Base-by-base conservation (phyloP, 768 basidiomycete genomes). In the Trametes meyenii region DNA sequence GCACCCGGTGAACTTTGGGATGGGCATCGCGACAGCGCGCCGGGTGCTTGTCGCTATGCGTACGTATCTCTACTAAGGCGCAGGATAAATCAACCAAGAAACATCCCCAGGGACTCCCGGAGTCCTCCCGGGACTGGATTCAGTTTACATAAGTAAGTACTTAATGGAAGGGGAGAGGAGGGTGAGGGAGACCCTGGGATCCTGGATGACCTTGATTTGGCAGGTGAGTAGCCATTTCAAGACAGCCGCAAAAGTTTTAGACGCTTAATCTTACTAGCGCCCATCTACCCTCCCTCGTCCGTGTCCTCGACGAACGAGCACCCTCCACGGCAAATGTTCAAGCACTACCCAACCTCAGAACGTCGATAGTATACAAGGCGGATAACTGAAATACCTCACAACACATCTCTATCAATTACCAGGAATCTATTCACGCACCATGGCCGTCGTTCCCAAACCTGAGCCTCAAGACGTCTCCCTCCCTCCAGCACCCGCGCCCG, bases 381-480 rank as follows among this genome's bases (percentile, higher is more conserved):
- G 17, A 2, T 10, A 14, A 11, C 29, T 35, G 3, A n/a, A 50
- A 19, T 3, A 48, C 46, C 46, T 13, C n/a, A 23, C 46, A 19
- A 48, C 46, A 1, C 24, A 14, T 46, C 14, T 3, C 17, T 40
- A 40, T n/a, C 39, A 45, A n/a, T 43, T 19, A 10, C 44, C 16
- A 19, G 14, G 3, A n/a, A 19, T 8, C 46, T 21, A 36, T 19
- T n/a, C 36, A n/a, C 44, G 5, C 16, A 39, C 2, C 46, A 40
- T 60, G 62, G 45, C 50, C 29, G 44, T 60, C 58, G 38, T 46
- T 16, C 52, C 64, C 13, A 66, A 66, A 42, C 3, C 52, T 36
- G 64, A 66, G 23, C 64, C 64, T 1, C 55, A 42, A 43, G 64
- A 66, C 7, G 26, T 50, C 33, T n/a, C 45, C 40, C 57, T 66